These are phyloP conservation scores for Lactarius indigo DNA, from an alignment of 768 basidiomycete species.

Conservation along the genomic window DNA sequence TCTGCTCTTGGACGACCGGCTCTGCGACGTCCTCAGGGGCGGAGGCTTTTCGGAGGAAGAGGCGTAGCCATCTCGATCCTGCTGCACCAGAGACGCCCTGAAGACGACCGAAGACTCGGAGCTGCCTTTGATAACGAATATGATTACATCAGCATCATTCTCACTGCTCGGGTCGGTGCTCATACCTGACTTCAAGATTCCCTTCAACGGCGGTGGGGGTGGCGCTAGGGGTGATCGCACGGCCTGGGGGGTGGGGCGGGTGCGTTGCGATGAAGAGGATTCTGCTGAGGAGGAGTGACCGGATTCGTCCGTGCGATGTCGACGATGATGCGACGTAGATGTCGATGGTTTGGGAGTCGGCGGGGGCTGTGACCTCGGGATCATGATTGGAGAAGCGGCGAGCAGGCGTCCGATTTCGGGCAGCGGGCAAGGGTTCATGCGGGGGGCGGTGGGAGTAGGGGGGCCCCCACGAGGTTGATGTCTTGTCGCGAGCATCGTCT, in stretches of 20 bases:
- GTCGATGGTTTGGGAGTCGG: neutral
- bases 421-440: slow-evolving; percentile 23
- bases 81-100: slow-evolving; percentile 14
- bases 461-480: neutral
- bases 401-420: slow-evolving; percentile 13
- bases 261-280: slow-evolving; percentile 1
- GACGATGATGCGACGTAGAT: slow-evolving; percentile 1
- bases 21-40: neutral
- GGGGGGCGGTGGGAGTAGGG: slow-evolving; percentile 18
- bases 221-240: slow-evolving; percentile 10
- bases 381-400: neutral
- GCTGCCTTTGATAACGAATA: slow-evolving; percentile 4
- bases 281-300: slow-evolving; percentile 24
- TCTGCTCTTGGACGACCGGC: neutral
- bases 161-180: slow-evolving; percentile 1
- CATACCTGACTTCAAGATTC: slow-evolving; percentile 26
- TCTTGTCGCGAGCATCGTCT: slow-evolving; percentile 15
- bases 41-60: slow-evolving; percentile 33
- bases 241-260: slow-evolving; percentile 9
- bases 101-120: slow-evolving; percentile 12
- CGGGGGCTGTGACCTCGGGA: neutral
- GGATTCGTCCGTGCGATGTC: slow-evolving; percentile 9
- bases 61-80: slow-evolving; percentile 23
- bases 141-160: slow-evolving; percentile 14
- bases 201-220: slow-evolving; percentile 11